A percentile compares a stretch with the other conserved stretches of the same genome.
phyloP scores from a whole-genome alignment of 1,284 basidiomycete genomes.

The Ceratobasidium sp. region DNA sequence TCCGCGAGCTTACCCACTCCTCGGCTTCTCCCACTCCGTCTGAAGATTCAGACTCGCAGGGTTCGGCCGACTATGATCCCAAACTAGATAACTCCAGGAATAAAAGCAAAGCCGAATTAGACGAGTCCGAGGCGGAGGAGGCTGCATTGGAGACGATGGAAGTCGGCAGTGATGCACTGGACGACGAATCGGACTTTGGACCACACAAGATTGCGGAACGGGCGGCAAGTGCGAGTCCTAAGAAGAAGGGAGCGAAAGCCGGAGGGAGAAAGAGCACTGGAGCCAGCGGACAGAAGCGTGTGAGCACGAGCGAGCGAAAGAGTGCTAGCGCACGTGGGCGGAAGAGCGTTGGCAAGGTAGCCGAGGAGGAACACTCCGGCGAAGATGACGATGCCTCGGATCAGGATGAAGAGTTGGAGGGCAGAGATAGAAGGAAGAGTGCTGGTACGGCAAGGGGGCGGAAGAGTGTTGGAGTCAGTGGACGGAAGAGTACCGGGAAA shows the following conservation, averaged over 20 bases:
- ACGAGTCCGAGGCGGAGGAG: constrained; percentile 51
- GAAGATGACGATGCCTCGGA: constrained; percentile 59
- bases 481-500: constrained; percentile 43
- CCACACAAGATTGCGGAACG: constrained; percentile 32
- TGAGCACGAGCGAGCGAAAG: constrained; percentile 17
- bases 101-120: constrained; percentile 20
- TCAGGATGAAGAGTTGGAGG: constrained; percentile 58
- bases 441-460: constrained; percentile 1
- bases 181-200: constrained; percentile 43
- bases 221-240: constrained; percentile 16
- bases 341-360: constrained; percentile 25
- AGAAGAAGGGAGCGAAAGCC: constrained; percentile 35
- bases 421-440: constrained; percentile 24
- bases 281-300: constrained; percentile 46
- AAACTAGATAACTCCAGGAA: constrained; percentile 12
- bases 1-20: constrained; percentile 28
- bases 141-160: constrained; percentile 44
- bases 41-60: constrained; percentile 4
- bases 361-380: constrained; percentile 54
- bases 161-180: constrained; percentile 20
- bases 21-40: constrained; percentile 18
- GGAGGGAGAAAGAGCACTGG: constrained; percentile 12
- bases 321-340: background rate
- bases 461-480: constrained; percentile 44
- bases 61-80: constrained; percentile 22